These are phyloP conservation scores for Zygosaccharomyces bisporus DNA, from an alignment of 805 yeast species.

Conservation along the genomic window DNA sequence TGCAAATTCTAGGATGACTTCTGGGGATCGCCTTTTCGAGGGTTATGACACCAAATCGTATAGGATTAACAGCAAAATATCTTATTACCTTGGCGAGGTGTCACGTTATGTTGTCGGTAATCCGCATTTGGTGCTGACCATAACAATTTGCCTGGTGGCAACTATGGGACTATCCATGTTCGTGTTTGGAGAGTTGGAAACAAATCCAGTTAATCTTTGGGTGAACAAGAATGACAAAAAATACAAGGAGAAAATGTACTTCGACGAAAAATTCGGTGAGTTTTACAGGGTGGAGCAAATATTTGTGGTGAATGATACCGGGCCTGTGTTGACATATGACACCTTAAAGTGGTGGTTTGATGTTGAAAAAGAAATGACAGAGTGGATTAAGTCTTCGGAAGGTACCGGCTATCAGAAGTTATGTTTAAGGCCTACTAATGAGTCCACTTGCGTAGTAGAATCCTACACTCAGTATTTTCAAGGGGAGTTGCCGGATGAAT, in stretches of 20 bases:
- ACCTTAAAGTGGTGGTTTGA: constrained; percentile 84
- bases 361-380: constrained; percentile 56
- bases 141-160: constrained; percentile 37
- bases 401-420: constrained; percentile 51
- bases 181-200: constrained; percentile 57
- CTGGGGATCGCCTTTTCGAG: constrained; percentile 19
- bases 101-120: constrained; percentile 59
- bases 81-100: constrained; percentile 43
- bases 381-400: constrained; percentile 31
- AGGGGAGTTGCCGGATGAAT: constrained; percentile 50
- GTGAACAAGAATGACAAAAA: constrained; percentile 76
- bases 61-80: constrained; percentile 17
- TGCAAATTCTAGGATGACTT: constrained; percentile 14
- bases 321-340: constrained; percentile 65
- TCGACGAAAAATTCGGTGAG: constrained; percentile 83
- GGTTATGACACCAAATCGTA: constrained; percentile 20
- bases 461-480: constrained; percentile 85
- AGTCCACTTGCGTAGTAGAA: constrained; percentile 70
- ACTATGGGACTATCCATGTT: constrained; percentile 39
- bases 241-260: constrained; percentile 59
- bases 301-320: constrained; percentile 65
- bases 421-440: constrained; percentile 81
- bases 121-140: constrained; percentile 52
- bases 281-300: constrained; percentile 87
- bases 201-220: constrained; percentile 83